Evolutionary conservation across 805 yeast genomes (phyloP).

Genomic region (Candida broadrunensis): DNA sequence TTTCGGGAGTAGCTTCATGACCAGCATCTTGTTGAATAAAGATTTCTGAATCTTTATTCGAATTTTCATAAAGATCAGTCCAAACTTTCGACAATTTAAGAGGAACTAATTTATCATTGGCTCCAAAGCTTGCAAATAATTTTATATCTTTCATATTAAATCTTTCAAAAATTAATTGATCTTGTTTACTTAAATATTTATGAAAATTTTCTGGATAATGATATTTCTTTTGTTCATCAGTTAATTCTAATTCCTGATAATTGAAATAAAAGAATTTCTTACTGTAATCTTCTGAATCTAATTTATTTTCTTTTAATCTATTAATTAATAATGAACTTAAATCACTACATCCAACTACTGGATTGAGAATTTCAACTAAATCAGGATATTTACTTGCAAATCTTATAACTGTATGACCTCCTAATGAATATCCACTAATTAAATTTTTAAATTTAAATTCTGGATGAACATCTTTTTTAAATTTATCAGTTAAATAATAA

Average conservation of each 20-base stretch:
- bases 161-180: slow-evolving; percentile 26
- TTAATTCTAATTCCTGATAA: slow-evolving; percentile 32
- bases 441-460: slow-evolving; percentile 31
- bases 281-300: slow-evolving; percentile 17
- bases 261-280: slow-evolving; percentile 29
- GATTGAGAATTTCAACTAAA: slow-evolving; percentile 39
- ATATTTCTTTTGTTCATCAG: slow-evolving; percentile 18
- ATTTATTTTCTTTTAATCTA: slow-evolving; percentile 26
- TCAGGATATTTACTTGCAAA: slow-evolving; percentile 38
- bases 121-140: slow-evolving; percentile 36
- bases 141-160: slow-evolving; percentile 29
- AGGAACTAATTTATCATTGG: slow-evolving; percentile 35
- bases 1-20: slow-evolving; percentile 32
- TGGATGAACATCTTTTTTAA: slow-evolving; percentile 13
- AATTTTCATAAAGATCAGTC: slow-evolving; percentile 24
- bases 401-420: slow-evolving; percentile 55
- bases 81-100: slow-evolving; percentile 27
- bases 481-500: slow-evolving; percentile 13
- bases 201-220: slow-evolving; percentile 35
- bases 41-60: slow-evolving; percentile 21
- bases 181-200: slow-evolving; percentile 23
- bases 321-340: slow-evolving; percentile 42
- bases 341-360: slow-evolving; percentile 50
- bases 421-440: slow-evolving; percentile 51
- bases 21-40: slow-evolving; percentile 28